Base-by-base conservation (phyloP, 345 rosid genomes). In the Melaleuca quinquenervia region DNA sequence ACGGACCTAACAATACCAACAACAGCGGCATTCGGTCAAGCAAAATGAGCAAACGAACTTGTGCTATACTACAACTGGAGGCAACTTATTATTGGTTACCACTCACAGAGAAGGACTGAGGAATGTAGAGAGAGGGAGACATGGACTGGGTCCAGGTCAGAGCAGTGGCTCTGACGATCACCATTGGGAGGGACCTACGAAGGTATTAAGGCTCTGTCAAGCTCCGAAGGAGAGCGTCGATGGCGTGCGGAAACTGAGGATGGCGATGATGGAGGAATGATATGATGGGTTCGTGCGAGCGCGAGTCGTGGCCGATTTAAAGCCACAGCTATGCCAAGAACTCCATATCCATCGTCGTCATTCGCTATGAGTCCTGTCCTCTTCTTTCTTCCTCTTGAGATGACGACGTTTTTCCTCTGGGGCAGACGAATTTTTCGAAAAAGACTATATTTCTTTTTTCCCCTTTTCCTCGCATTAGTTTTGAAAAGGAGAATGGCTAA, bases 91-190 rank as follows among this genome's bases (percentile, higher is more conserved):
- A 56, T 27, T 18, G 36, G 75, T 51, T 54, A 49, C 41, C 75
- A 52, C 36, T 41, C 78, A 48, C 64, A 78, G 52, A 55, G 70
- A 26, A 16, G 26, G 64, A 56, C 18, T 14, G 78, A 51, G 87
- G 36, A 56, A 89, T 83, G 82, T 74, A 86, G 62, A 90, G 88
- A 49, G 91, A 85, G 82, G 93, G 88, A 87, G 96, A 90, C 80
- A 92, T 44, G 80, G 94, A 90, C 78, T 87, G 90, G n/a, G 90
- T 88, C 94, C 93, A 90, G 55, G 96, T 92, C 55, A 94, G 90
- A 83, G 94, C 91, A 88, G 88, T 84, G 50, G 91, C 86, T 87
- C 89, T 85, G 92, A 91, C 56, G 82, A 87, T 82, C 52, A 85
- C 88, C 88, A 92, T 93, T 93, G 92, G 78, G 78, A 70, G 48